Conservation (phyloP, 1,139 yeast species). For the Candida smagusa region DNA sequence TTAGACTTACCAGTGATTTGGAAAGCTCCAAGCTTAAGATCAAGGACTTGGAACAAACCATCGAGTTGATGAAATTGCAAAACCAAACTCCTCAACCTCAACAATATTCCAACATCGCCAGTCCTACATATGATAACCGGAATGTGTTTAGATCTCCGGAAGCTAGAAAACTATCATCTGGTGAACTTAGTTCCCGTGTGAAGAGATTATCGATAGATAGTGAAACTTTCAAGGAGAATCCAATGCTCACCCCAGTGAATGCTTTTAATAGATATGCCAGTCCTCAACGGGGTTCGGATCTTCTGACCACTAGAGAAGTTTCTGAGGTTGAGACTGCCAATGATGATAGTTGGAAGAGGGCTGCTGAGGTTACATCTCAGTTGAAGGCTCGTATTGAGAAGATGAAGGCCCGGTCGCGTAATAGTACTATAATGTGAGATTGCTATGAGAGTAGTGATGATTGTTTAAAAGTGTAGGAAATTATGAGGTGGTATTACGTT, state of each 20-base stretch:
- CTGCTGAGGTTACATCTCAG: constrained; percentile 85
- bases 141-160: constrained; percentile 12
- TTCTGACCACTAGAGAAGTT: constrained; percentile 17
- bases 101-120: constrained; percentile 7
- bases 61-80: constrained; percentile 42
- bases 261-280: constrained; percentile 15
- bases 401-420: constrained; percentile 69
- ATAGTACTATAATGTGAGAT: constrained; percentile 9
- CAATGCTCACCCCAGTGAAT: constrained; percentile 10
- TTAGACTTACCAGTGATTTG: constrained; percentile 56
- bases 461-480: too few species aligned
- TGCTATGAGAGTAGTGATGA: too few species aligned
- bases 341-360: constrained; percentile 83
- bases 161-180: constrained; percentile 24
- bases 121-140: constrained; percentile 4
- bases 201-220: constrained; percentile 45
- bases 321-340: constrained; percentile 33
- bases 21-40: constrained; percentile 51
- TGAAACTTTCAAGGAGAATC: constrained; percentile 20
- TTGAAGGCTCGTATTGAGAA: constrained; percentile 83
- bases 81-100: constrained; percentile 18
- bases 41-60: constrained; percentile 49
- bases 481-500: too few species aligned
- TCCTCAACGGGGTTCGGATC: constrained; percentile 16
- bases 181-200: constrained; percentile 45